phyloP scores from a whole-genome alignment of 495 filamentous ascomycete genomes.

The Chaetomidium leptoderma region DNA sequence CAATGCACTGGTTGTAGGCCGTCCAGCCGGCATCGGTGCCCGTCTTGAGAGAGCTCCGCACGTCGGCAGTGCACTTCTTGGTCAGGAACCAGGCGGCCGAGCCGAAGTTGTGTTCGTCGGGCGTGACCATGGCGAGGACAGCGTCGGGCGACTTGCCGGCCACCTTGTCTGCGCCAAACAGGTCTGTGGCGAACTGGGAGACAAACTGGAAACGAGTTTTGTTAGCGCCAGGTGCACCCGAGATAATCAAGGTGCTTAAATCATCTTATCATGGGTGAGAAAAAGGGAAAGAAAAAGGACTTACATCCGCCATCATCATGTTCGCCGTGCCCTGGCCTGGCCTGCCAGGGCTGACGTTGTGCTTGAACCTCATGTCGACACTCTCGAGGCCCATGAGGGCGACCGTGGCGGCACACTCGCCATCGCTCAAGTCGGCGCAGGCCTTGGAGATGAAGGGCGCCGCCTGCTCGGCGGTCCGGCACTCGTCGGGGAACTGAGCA shows the following conservation, averaged over 20 bases:
- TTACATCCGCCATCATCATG: slow-evolving; percentile 58
- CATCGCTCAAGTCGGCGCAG: slow-evolving; percentile 32
- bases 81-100: slow-evolving; percentile 71
- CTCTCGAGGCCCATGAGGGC: slow-evolving; percentile 65
- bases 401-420: slow-evolving; percentile 61
- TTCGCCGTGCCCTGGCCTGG: slow-evolving; percentile 77
- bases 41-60: slow-evolving; percentile 45
- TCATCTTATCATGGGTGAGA: neutral
- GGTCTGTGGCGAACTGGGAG: slow-evolving; percentile 56
- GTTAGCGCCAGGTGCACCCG: neutral
- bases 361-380: slow-evolving; percentile 62
- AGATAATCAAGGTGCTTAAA: no score
- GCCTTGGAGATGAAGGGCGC: slow-evolving; percentile 44
- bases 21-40: slow-evolving; percentile 55
- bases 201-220: slow-evolving; percentile 40
- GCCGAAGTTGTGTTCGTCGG: slow-evolving; percentile 64
- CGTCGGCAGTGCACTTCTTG: slow-evolving; percentile 53
- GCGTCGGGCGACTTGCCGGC: slow-evolving; percentile 37
- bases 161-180: slow-evolving; percentile 44
- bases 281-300: neutral
- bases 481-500: slow-evolving; percentile 49
- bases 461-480: slow-evolving; percentile 61
- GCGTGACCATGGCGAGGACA: slow-evolving; percentile 55
- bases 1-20: slow-evolving; percentile 64
- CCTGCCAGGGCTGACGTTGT: slow-evolving; percentile 54